These are phyloP conservation scores for Cinnamomum micranthum DNA, from an alignment of 164 flowering plant species.

Conservation along the genomic window DNA sequence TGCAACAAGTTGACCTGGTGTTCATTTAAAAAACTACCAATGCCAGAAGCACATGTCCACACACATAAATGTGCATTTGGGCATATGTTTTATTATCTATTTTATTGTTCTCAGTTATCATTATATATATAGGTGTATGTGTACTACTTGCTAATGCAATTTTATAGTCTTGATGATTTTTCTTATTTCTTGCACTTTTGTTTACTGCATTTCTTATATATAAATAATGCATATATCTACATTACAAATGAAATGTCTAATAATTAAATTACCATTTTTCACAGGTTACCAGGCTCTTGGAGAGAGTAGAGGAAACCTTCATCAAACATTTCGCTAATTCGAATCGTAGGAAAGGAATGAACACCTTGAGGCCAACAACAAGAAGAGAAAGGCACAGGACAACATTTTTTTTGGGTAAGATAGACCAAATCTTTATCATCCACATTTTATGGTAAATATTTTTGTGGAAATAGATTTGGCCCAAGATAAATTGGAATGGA, in stretches of 20 bases:
- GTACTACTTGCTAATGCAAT: not conserved
- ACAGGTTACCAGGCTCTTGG: slow-evolving; percentile 53
- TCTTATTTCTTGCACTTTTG: not conserved
- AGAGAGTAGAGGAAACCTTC: slow-evolving; percentile 62
- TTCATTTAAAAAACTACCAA: not conserved
- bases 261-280: not conserved
- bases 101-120: too few species aligned
- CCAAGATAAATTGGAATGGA: too few species aligned
- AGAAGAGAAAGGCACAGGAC: slow-evolving; percentile 47
- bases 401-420: slow-evolving; percentile 48
- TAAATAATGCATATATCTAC: not conserved
- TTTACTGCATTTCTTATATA: not conserved
- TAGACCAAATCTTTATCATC: not conserved
- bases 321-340: slow-evolving; percentile 62
- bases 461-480: too few species aligned
- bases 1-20: not conserved
- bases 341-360: slow-evolving; percentile 58
- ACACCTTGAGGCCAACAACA: slow-evolving; percentile 38
- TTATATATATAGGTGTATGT: too few species aligned
- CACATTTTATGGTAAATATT: not conserved
- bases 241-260: not conserved
- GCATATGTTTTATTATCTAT: not conserved
- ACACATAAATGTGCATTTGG: not conserved
- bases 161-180: not conserved
- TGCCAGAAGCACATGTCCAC: not conserved